These are phyloP conservation scores for Starmerella bacillaris DNA, from an alignment of 805 yeast genomes.

Conservation along the genomic window DNA sequence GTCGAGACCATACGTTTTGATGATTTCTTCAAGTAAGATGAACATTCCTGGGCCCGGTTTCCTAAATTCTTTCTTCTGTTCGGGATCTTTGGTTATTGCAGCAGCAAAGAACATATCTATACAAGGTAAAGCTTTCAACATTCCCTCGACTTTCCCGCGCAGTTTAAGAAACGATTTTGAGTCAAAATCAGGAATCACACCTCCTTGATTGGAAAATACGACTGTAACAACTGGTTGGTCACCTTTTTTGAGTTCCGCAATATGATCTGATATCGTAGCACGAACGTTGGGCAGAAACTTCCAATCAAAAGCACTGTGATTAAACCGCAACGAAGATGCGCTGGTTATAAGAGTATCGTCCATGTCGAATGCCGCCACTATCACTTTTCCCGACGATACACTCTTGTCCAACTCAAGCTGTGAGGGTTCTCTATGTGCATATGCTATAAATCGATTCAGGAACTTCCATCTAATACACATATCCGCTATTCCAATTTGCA, in stretches of 20 bases:
- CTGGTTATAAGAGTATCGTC: constrained; percentile 65
- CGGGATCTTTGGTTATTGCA: constrained; percentile 26
- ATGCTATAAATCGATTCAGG: too few relatives aligned
- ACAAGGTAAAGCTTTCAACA: constrained; percentile 2
- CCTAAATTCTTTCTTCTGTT: constrained; percentile 14
- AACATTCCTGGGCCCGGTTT: constrained; percentile 77
- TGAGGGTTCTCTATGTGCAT: too few relatives aligned
- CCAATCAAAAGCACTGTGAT: constrained; percentile 58
- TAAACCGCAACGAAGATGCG: constrained; percentile 41
- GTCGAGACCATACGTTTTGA: constrained; percentile 16
- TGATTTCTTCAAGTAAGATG: constrained; percentile 31
- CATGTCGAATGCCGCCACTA: constrained; percentile 74
- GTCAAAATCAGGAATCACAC: constrained; percentile 28
- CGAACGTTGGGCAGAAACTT: constrained; percentile 24
- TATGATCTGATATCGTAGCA: constrained; percentile 4
- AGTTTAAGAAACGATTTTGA: constrained; percentile 23
- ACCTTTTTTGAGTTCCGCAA: constrained; percentile 4
- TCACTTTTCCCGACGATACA: too few relatives aligned
- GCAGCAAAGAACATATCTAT: constrained; percentile 36
- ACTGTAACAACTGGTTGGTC: constrained; percentile 29
- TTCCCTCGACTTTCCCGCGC: constrained; percentile 15
- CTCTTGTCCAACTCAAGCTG: too few relatives aligned
- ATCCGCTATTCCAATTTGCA: too few relatives aligned
- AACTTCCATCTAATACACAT: too few relatives aligned
- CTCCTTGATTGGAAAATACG: constrained; percentile 78